These are phyloP conservation scores for Nakazawaea ishiwadae DNA, from an alignment of 805 yeast genomes.

Conservation along the genomic window DNA sequence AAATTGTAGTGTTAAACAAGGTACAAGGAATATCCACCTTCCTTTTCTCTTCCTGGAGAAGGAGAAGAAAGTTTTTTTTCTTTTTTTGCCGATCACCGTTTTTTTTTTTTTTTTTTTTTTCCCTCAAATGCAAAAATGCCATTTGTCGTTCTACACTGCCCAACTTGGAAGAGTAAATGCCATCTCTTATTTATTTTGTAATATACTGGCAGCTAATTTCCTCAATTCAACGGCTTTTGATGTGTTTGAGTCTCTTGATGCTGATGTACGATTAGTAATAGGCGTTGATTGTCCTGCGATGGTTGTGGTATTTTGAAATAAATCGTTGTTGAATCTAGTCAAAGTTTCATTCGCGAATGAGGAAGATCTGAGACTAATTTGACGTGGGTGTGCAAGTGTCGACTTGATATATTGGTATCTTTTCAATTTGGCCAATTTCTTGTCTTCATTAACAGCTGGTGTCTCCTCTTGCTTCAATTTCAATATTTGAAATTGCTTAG, in stretches of 20 bases:
- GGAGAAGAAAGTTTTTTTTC: too few species aligned
- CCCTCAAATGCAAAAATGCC: too few species aligned
- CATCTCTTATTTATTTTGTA: not conserved
- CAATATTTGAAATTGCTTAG: not conserved
- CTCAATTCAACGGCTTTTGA: not conserved
- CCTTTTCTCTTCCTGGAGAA: too few species aligned
- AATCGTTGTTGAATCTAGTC: not conserved
- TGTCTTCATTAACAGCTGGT: not conserved
- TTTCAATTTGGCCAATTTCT: not conserved
- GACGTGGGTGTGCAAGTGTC: too few species aligned
- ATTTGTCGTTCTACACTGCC: too few species aligned
- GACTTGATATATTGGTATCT: conserved; percentile 5
- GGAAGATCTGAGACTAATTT: too few species aligned
- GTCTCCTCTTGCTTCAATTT: not conserved
- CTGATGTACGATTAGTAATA: not conserved
- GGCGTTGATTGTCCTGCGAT: too few species aligned
- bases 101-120: too few species aligned
- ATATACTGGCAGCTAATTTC: conserved; percentile 1
- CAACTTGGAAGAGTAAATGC: too few species aligned
- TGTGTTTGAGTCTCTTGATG: not conserved
- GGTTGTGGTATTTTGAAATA: too few species aligned
- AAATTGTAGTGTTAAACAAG: not conserved
- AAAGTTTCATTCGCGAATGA: not conserved
- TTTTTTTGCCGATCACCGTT: too few species aligned
- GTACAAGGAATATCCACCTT: too few species aligned